Percentiles rank a stretch among this genome's conserved stretches.
Evolutionary conservation across 306 rosid genomes (phyloP).

Genomic region (Sesbania bispinosa): DNA sequence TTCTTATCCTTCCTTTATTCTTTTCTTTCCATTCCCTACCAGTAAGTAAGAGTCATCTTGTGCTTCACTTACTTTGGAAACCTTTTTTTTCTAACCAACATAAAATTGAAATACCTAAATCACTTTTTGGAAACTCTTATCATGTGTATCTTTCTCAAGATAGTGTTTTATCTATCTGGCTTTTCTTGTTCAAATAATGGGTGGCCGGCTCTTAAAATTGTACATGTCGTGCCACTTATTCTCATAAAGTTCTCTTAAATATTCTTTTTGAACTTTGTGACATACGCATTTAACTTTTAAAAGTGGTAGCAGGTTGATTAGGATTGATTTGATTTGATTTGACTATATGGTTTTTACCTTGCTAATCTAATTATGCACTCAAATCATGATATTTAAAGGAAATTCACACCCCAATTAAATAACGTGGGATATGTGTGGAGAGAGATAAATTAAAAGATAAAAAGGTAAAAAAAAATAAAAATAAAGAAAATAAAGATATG

Average conservation of each 20-base stretch:
- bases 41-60: conserved; percentile 44
- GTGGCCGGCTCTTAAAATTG: conserved; percentile 18
- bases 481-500: no score
- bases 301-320: conserved; percentile 20
- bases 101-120: conserved; percentile 35
- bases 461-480: no score
- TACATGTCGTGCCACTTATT: conserved; percentile 27
- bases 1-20: conserved; percentile 29
- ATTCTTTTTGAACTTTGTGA: conserved; percentile 24
- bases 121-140: conserved; percentile 57
- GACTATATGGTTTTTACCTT: neutral
- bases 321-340: conserved; percentile 21
- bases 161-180: conserved; percentile 26
- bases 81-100: conserved; percentile 53
- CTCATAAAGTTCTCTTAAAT: conserved; percentile 27
- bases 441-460: no score
- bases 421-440: no score
- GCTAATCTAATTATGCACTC: neutral
- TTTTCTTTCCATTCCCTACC: conserved; percentile 30
- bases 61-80: conserved; percentile 45
- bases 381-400: neutral
- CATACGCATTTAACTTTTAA: conserved; percentile 22
- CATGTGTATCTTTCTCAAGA: conserved; percentile 47
- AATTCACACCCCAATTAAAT: no score
- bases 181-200: conserved; percentile 25